Evolutionary conservation across 148 eudicot genomes (phyloP).

Genomic region (Dysphania ambrosioides): DNA sequence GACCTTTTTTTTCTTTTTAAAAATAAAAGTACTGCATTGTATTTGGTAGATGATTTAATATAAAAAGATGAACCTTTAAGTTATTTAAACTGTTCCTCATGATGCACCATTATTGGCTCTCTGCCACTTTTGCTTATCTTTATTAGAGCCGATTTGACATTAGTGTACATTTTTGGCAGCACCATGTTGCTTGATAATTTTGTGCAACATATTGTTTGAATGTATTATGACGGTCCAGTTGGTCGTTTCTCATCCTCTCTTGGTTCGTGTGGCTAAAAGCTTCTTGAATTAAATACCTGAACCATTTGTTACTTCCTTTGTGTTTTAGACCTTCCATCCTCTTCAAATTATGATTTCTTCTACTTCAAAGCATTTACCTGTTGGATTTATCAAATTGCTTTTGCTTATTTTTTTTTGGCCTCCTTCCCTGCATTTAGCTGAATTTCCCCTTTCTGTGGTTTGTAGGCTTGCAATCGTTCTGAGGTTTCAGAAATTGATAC

Average conservation of each 20-base stretch:
- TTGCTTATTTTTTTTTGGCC: neutral
- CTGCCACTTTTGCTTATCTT: neutral
- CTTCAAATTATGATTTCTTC: conserved; percentile 1
- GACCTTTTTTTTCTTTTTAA: neutral
- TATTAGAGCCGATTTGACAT: neutral
- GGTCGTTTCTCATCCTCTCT: neutral
- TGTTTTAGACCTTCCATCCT: neutral
- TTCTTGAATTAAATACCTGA: neutral
- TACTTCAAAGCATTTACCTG: neutral
- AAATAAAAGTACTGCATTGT: no score
- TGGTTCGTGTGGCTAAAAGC: neutral
- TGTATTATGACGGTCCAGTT: neutral
- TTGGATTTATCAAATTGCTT: neutral
- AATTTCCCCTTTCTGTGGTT: neutral
- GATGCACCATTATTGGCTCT: neutral
- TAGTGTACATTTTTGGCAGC: neutral
- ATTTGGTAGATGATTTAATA: neutral
- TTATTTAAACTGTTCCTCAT: neutral
- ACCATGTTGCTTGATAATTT: neutral
- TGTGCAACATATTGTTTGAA: neutral
- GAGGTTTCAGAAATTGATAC: conserved; percentile 52
- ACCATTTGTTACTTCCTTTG: neutral
- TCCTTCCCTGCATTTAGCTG: neutral
- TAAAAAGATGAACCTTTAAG: no score
- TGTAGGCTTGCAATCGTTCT: conserved; percentile 52